Percentiles rank a stretch among this genome's conserved stretches.
These are phyloP conservation scores for Leccinum truebloodii DNA, from an alignment of 768 basidiomycete species.

Conservation along the genomic window DNA sequence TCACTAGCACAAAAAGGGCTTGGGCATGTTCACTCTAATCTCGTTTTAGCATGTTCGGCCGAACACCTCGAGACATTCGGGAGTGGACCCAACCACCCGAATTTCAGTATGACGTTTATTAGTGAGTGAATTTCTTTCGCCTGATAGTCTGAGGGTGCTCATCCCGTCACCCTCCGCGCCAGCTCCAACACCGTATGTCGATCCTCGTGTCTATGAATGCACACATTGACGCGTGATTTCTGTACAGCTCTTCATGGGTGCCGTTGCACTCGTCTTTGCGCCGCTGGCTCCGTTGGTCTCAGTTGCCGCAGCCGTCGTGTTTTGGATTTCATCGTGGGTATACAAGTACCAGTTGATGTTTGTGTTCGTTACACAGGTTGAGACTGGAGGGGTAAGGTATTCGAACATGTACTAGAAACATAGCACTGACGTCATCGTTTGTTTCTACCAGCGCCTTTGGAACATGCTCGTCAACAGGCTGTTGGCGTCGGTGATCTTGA, in stretches of 20 bases:
- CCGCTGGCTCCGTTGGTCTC: slow-evolving; percentile 91
- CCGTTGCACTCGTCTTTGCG: slow-evolving; percentile 93
- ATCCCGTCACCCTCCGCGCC: slow-evolving; percentile 1
- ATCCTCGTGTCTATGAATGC: not conserved
- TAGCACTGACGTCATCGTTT: not conserved
- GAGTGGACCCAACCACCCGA: slow-evolving; percentile 89
- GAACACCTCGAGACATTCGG: slow-evolving; percentile 86
- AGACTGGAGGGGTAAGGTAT: slow-evolving; percentile 84
- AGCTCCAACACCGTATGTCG: slow-evolving; percentile 59
- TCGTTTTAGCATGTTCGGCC: slow-evolving; percentile 65
- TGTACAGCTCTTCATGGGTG: slow-evolving; percentile 77
- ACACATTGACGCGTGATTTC: slow-evolving; percentile 8
- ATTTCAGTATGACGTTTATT: slow-evolving; percentile 87
- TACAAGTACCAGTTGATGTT: slow-evolving; percentile 99
- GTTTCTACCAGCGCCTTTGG: slow-evolving; percentile 72
- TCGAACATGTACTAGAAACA: not conserved
- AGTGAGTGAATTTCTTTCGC: slow-evolving; percentile 47
- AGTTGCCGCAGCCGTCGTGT: slow-evolving; percentile 78
- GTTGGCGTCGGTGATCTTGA: slow-evolving; percentile 72
- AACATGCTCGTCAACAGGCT: slow-evolving; percentile 92
- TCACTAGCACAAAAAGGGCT: not conserved
- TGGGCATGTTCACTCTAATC: slow-evolving; percentile 1
- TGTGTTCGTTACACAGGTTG: slow-evolving; percentile 84
- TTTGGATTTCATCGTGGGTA: slow-evolving; percentile 85
- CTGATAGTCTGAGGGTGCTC: not conserved